Conservation (phyloP, 352 stramenopile species). For the Phytophthora tentaculata region DNA sequence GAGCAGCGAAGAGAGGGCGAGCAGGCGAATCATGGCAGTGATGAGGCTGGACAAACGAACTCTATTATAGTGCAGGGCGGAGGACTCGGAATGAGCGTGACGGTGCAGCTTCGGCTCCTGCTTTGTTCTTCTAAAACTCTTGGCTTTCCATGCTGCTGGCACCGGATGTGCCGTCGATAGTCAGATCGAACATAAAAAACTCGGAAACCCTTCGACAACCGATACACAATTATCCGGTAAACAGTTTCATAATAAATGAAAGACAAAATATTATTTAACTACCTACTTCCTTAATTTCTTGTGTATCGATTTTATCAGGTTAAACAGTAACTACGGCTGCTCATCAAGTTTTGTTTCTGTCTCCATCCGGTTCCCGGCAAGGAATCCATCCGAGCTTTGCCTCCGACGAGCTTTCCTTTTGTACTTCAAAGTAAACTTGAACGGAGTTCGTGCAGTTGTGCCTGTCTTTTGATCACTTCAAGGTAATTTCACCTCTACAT, state of each 20-base stretch:
- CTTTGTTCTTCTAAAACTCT: background rate
- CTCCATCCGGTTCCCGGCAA: constrained; percentile 22
- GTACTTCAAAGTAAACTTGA: no score
- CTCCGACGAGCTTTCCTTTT: no score
- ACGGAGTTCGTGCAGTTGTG: constrained; percentile 9
- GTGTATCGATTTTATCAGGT: no score
- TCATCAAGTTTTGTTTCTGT: no score
- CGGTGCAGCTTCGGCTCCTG: background rate
- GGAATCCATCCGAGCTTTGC: constrained; percentile 17
- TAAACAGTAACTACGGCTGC: no score
- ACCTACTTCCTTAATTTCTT: no score
- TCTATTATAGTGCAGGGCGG: constrained; percentile 7
- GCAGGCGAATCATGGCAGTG: constrained; percentile 25
- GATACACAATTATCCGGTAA: background rate
- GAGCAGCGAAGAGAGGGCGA: constrained; percentile 28
- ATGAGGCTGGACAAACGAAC: constrained; percentile 4
- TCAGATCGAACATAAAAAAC: constrained; percentile 25
- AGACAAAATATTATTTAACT: no score
- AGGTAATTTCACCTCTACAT: no score
- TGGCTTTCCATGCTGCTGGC: constrained; percentile 14
- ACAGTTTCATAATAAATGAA: background rate
- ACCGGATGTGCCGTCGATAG: constrained; percentile 22
- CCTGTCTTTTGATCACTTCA: no score
- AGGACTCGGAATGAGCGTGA: constrained; percentile 17
- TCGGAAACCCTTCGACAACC: background rate